Evolutionary conservation across 306 rosid species (phyloP).

Genomic region (Inga laurina): DNA sequence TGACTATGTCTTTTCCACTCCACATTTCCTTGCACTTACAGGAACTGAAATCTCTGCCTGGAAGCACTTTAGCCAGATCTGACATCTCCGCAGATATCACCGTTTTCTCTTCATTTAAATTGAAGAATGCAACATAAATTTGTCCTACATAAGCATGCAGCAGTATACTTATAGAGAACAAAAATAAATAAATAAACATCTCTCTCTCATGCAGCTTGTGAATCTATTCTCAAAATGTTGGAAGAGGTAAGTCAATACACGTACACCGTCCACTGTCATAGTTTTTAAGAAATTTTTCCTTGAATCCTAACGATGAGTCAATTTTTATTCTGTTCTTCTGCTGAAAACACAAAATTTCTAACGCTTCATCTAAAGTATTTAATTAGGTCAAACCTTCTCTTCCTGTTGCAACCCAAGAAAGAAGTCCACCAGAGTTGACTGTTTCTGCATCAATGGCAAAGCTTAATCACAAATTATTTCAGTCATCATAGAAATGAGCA

Average conservation of each 20-base stretch:
- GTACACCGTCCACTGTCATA: neutral
- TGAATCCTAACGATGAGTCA: neutral
- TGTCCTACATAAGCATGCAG: conserved; percentile 47
- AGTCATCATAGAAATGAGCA: neutral
- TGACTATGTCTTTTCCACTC: conserved; percentile 52
- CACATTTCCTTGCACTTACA: conserved; percentile 67
- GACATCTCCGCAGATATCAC: conserved; percentile 48
- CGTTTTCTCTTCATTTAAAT: conserved; percentile 48
- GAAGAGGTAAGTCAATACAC: neutral
- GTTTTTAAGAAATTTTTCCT: neutral
- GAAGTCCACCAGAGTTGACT: conserved; percentile 48
- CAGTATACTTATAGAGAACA: neutral
- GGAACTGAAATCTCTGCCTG: conserved; percentile 32
- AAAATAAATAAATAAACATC: neutral
- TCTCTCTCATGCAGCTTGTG: neutral
- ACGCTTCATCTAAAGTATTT: neutral
- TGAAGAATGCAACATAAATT: conserved; percentile 75
- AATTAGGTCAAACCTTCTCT: conserved; percentile 48
- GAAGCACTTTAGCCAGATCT: conserved; percentile 52
- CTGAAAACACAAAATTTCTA: conserved; percentile 1
- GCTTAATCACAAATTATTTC: conserved; percentile 21
- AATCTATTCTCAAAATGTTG: neutral
- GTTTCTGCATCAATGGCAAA: conserved; percentile 44
- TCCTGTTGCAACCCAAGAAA: conserved; percentile 89
- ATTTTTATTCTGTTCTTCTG: neutral